Evolutionary conservation across 1,284 basidiomycete species (phyloP).

Genomic region (Microbotryum violaceum): DNA sequence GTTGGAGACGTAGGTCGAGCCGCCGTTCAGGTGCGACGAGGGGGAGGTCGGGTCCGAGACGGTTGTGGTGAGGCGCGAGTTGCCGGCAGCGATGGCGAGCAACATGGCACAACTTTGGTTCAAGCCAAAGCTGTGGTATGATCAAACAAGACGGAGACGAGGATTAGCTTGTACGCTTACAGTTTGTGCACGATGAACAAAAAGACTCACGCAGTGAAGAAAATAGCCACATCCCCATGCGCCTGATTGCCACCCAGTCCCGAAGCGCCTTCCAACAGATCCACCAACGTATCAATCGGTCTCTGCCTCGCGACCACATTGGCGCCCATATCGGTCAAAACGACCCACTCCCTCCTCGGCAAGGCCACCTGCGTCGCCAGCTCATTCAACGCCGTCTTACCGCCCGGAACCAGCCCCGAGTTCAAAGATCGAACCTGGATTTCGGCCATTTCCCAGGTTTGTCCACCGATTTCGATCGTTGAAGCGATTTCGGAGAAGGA

Average conservation of each 20-base stretch:
- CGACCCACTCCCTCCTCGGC: slow-evolving; percentile 66
- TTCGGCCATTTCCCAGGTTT: slow-evolving; percentile 67
- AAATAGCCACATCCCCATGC: slow-evolving; percentile 33
- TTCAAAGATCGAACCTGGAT: slow-evolving; percentile 38
- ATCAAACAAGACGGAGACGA: slow-evolving; percentile 4
- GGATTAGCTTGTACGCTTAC: no score
- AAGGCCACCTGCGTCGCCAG: slow-evolving; percentile 69
- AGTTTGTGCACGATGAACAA: not conserved
- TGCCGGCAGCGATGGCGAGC: slow-evolving; percentile 54
- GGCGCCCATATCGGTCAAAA: slow-evolving; percentile 76
- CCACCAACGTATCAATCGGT: slow-evolving; percentile 67
- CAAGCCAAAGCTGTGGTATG: slow-evolving; percentile 60
- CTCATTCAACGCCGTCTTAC: slow-evolving; percentile 55
- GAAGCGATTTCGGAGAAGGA: slow-evolving; percentile 56
- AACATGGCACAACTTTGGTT: slow-evolving; percentile 88
- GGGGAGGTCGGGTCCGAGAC: slow-evolving; percentile 9
- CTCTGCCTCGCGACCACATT: slow-evolving; percentile 75
- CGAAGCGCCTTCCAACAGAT: slow-evolving; percentile 40
- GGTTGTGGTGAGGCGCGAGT: slow-evolving; percentile 28
- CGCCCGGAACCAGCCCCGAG: slow-evolving; percentile 48
- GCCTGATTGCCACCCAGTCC: slow-evolving; percentile 25
- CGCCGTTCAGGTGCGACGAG: not conserved
- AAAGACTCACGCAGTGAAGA: slow-evolving; percentile 35
- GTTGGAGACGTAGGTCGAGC: slow-evolving; percentile 44
- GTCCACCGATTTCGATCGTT: slow-evolving; percentile 64